These are phyloP conservation scores for Rhizopogon salebrosus DNA, from an alignment of 768 basidiomycete genomes.

Conservation along the genomic window DNA sequence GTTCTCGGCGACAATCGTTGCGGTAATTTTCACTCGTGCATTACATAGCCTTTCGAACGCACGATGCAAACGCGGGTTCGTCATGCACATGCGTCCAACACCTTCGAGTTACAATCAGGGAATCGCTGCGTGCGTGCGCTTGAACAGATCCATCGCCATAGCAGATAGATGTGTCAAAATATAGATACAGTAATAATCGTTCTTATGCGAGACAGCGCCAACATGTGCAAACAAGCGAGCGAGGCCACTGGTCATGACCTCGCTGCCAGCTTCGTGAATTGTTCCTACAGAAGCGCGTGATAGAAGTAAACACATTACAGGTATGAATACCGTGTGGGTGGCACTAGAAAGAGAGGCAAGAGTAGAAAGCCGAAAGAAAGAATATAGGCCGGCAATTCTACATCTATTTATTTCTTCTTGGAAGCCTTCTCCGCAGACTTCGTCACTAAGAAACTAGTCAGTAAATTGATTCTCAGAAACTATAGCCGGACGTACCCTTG, in stretches of 20 bases:
- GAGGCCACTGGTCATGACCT: slow-evolving; percentile 14
- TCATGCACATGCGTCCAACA: no score
- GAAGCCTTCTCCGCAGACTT: slow-evolving; percentile 95
- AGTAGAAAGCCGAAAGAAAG: slow-evolving; percentile 44
- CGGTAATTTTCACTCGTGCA: no score
- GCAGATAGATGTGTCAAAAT: background rate
- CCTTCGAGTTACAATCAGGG: no score
- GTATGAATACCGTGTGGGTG: slow-evolving; percentile 28
- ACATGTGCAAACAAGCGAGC: slow-evolving; percentile 4
- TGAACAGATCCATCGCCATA: no score
- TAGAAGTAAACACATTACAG: slow-evolving; percentile 30
- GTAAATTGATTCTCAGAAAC: background rate
- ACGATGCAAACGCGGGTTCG: no score
- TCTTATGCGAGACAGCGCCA: slow-evolving; percentile 1
- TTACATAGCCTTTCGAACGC: no score
- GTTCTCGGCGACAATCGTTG: background rate
- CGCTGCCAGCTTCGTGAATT: slow-evolving; percentile 33
- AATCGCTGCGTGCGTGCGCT: no score
- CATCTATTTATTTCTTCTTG: slow-evolving; percentile 94
- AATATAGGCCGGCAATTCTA: slow-evolving; percentile 61
- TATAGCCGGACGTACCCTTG: slow-evolving; percentile 54
- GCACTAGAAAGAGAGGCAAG: slow-evolving; percentile 28
- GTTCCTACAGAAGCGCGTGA: slow-evolving; percentile 43
- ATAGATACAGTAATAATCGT: background rate
- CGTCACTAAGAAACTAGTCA: slow-evolving; percentile 51